Evolutionary conservation across 352 stramenopile genomes (phyloP).

Genomic region (Globisporangium nunn): DNA sequence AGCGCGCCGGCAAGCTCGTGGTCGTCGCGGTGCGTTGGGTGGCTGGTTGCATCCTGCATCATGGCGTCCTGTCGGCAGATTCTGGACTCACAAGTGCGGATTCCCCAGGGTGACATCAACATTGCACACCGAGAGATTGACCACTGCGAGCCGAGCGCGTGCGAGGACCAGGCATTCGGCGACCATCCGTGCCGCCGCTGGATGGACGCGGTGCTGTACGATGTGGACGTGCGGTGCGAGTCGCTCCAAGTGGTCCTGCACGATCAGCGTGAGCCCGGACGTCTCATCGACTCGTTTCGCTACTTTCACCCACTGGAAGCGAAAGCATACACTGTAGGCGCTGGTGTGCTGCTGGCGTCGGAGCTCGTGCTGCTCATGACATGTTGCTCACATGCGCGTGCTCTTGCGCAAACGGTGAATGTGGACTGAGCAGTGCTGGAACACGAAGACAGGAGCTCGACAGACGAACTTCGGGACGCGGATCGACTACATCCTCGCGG

Average conservation of each 20-base stretch:
- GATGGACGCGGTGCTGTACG: conserved; percentile 33
- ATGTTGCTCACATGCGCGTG: not conserved
- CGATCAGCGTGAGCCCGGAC: not conserved
- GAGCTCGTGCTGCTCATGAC: not conserved
- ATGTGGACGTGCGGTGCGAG: conserved; percentile 1
- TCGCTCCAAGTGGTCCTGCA: not conserved
- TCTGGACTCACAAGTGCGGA: not conserved
- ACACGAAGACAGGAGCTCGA: conserved; percentile 69
- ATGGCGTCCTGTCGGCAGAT: not conserved
- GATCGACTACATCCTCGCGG: conserved; percentile 88
- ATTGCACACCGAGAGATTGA: conserved; percentile 75
- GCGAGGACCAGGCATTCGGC: conserved; percentile 29
- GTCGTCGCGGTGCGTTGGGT: conserved; percentile 47
- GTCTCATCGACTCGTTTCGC: conserved; percentile 78
- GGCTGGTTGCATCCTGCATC: too few relatives aligned
- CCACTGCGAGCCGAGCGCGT: conserved; percentile 47
- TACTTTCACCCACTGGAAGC: conserved; percentile 59
- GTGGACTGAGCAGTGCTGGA: conserved; percentile 62
- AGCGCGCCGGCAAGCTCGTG: conserved; percentile 41
- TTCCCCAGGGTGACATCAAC: conserved; percentile 72
- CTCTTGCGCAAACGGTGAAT: not conserved
- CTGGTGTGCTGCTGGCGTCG: not conserved
- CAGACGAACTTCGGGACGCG: conserved; percentile 89
- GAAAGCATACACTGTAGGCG: conserved; percentile 76
- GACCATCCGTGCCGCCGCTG: conserved; percentile 65